Evolutionary conservation across 768 basidiomycete species (phyloP).

Genomic region (Boletus coccyginus): DNA sequence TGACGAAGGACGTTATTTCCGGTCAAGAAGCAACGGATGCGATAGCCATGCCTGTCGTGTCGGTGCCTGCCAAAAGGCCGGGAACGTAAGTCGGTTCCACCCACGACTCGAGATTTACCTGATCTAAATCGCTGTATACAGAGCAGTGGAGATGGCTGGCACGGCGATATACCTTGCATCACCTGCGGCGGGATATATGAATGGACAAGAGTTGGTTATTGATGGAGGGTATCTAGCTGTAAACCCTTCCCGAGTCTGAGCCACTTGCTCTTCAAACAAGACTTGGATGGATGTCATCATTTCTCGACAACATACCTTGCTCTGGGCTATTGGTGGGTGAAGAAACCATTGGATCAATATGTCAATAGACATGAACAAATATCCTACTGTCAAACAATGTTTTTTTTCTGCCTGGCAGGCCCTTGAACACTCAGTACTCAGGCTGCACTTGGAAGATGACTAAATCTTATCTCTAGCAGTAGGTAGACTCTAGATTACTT

Average conservation of each 20-base stretch:
- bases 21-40: conserved; percentile 47
- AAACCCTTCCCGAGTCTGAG: conserved; percentile 55
- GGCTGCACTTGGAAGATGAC: no score
- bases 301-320: no score
- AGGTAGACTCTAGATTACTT: no score
- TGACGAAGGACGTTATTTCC: conserved; percentile 56
- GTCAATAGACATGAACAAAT: no score
- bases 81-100: conserved; percentile 56
- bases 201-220: conserved; percentile 75
- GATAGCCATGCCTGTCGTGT: conserved; percentile 56
- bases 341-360: no score
- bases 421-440: no score
- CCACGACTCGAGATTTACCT: neutral
- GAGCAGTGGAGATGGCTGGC: conserved; percentile 73
- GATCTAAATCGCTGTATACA: conserved; percentile 23
- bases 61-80: conserved; percentile 59
- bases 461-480: no score
- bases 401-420: no score
- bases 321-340: no score
- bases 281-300: no score
- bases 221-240: conserved; percentile 75
- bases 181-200: conserved; percentile 67
- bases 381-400: no score
- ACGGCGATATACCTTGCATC: conserved; percentile 76
- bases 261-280: neutral